Evolutionary conservation across 192 early-diverging fungal species (phyloP).

Genomic region (Dimargaris xerosporica): DNA sequence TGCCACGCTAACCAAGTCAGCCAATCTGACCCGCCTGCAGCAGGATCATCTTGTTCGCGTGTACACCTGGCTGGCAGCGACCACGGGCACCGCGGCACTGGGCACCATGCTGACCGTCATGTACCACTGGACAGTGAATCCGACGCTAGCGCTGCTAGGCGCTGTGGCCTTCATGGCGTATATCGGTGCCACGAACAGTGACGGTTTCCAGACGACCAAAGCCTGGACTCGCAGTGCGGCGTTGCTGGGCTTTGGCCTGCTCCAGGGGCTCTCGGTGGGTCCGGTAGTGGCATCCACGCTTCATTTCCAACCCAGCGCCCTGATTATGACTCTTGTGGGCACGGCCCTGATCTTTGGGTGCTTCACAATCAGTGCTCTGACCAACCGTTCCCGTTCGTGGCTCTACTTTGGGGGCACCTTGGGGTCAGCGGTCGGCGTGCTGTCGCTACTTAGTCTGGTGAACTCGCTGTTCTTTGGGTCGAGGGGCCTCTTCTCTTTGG

Average conservation of each 20-base stretch:
- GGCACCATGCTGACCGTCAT: neutral
- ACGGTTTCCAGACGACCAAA: neutral
- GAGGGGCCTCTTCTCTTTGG: slow-evolving; percentile 20
- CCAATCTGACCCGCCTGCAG: neutral
- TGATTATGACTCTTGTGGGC: slow-evolving; percentile 20
- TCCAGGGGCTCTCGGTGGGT: slow-evolving; percentile 17
- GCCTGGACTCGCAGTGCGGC: neutral
- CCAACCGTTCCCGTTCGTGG: slow-evolving; percentile 16
- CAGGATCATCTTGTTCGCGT: slow-evolving; percentile 3
- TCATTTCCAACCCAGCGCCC: slow-evolving; percentile 17
- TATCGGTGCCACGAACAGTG: neutral
- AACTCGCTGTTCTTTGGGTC: slow-evolving; percentile 26
- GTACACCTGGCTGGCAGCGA: slow-evolving; percentile 8
- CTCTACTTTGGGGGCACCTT: slow-evolving; percentile 24
- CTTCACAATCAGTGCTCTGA: slow-evolving; percentile 28
- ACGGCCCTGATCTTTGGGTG: slow-evolving; percentile 30
- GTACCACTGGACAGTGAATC: neutral
- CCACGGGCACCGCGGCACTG: slow-evolving; percentile 1
- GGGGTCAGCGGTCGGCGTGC: slow-evolving; percentile 16
- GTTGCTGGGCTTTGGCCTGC: slow-evolving; percentile 12
- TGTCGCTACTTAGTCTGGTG: slow-evolving; percentile 22
- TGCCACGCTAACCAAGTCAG: slow-evolving; percentile 1
- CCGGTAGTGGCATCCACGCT: slow-evolving; percentile 11
- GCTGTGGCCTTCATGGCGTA: neutral
- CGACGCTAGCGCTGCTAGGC: neutral